Conservation (phyloP, 2,329 filamentous ascomycete species). For the Didymellaceae sp. region DNA sequence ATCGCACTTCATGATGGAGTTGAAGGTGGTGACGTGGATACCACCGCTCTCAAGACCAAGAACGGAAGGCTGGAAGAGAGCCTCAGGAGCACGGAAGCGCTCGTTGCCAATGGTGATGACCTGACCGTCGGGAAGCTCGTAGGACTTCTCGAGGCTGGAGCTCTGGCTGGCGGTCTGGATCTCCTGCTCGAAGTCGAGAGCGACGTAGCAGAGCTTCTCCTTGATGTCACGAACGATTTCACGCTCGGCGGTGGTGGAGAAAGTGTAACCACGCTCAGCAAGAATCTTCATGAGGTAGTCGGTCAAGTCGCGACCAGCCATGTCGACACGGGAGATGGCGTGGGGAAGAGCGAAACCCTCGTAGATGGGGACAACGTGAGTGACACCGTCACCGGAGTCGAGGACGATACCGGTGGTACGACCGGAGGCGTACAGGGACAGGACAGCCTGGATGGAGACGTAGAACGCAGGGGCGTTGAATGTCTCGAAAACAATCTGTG, state of each 20-base stretch:
- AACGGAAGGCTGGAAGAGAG: slow-evolving; percentile 98
- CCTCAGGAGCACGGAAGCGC: slow-evolving; percentile 99
- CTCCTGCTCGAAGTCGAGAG: slow-evolving; percentile 99
- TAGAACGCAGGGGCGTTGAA: slow-evolving; percentile 99
- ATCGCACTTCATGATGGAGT: slow-evolving; percentile 99
- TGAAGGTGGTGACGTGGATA: slow-evolving; percentile 99
- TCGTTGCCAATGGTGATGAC: slow-evolving; percentile 99
- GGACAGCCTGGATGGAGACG: slow-evolving; percentile 99
- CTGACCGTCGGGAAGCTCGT: slow-evolving; percentile 99
- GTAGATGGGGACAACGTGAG: slow-evolving; percentile 99
- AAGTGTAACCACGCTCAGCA: slow-evolving; percentile 98
- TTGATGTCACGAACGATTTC: slow-evolving; percentile 99
- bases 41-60: slow-evolving; percentile 97
- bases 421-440: slow-evolving; percentile 99
- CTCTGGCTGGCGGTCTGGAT: slow-evolving; percentile 99
- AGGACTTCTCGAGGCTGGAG: slow-evolving; percentile 99
- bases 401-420: slow-evolving; percentile 99
- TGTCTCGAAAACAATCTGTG: slow-evolving; percentile 99
- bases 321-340: slow-evolving; percentile 99
- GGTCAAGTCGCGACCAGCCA: slow-evolving; percentile 99
- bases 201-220: slow-evolving; percentile 99
- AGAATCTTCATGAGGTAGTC: slow-evolving; percentile 99
- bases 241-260: slow-evolving; percentile 99
- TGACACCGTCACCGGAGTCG: slow-evolving; percentile 99
- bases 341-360: slow-evolving; percentile 99